A percentile compares a stretch with the other conserved stretches of the same genome.
These are phyloP conservation scores for Albatrellus ellisii DNA, from an alignment of 768 basidiomycete genomes.

Conservation along the genomic window DNA sequence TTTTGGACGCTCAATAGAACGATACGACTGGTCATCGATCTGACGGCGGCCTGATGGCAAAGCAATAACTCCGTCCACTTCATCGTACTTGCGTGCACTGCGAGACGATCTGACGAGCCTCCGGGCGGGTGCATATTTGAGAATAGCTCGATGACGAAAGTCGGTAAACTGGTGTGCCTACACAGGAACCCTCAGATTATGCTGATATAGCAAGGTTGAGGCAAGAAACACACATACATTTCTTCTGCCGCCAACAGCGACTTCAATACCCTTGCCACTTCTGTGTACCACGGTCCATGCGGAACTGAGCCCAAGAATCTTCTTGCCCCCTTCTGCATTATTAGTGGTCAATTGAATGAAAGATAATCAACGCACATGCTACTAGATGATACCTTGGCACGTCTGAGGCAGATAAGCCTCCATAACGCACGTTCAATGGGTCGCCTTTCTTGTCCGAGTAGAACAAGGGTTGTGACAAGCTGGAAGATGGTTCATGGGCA, in stretches of 20 bases:
- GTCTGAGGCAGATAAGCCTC: slow-evolving; percentile 9
- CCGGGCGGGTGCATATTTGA: slow-evolving; percentile 38
- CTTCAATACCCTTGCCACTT: slow-evolving; percentile 8
- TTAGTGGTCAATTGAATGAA: slow-evolving; percentile 4
- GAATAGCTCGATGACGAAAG: slow-evolving; percentile 36
- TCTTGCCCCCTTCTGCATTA: slow-evolving; percentile 11
- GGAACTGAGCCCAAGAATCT: slow-evolving; percentile 8
- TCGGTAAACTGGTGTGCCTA: slow-evolving; percentile 39
- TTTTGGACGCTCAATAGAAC: slow-evolving; percentile 27
- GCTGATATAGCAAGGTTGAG: slow-evolving; percentile 1
- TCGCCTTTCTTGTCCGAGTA: slow-evolving; percentile 36
- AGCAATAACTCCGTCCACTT: slow-evolving; percentile 54
- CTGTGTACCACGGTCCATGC: slow-evolving; percentile 8
- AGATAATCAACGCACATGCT: slow-evolving; percentile 6
- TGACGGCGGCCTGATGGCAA: slow-evolving; percentile 30
- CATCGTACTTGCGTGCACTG: slow-evolving; percentile 36
- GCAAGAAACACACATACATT: slow-evolving; percentile 19
- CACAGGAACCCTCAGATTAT: slow-evolving; percentile 3
- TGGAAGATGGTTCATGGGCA: slow-evolving; percentile 13
- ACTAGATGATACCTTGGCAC: slow-evolving; percentile 11
- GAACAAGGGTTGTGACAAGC: slow-evolving; percentile 26
- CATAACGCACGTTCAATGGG: slow-evolving; percentile 11
- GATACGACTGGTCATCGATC: slow-evolving; percentile 32
- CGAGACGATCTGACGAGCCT: slow-evolving; percentile 27
- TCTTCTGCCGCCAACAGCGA: slow-evolving; percentile 5